phyloP scores from a whole-genome alignment of 2,329 filamentous ascomycete genomes.

The Calycina herbarum region DNA sequence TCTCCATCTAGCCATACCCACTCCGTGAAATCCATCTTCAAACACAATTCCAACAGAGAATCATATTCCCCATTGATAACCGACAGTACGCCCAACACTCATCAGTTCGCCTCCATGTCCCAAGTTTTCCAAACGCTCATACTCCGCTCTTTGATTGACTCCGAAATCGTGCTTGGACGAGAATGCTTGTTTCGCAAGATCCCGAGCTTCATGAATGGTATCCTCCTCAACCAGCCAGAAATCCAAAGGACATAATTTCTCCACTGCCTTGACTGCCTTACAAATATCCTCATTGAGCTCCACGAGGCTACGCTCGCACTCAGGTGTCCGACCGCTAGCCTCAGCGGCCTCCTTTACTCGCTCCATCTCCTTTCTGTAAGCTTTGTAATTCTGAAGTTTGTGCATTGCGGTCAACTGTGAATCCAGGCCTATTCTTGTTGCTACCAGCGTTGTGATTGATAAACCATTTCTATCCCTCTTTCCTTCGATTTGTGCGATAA shows the following conservation, averaged over 20 bases:
- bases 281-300: not conserved
- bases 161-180: too few species aligned
- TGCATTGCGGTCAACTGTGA: not conserved
- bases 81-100: too few species aligned
- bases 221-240: not conserved
- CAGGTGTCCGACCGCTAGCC: not conserved
- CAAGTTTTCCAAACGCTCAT: not conserved
- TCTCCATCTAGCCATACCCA: not conserved
- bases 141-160: not conserved
- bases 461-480: not conserved
- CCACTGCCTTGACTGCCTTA: not conserved
- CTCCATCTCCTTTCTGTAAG: not conserved
- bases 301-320: not conserved
- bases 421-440: not conserved
- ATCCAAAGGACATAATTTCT: not conserved
- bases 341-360: not conserved
- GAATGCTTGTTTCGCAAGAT: not conserved
- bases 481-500: not conserved
- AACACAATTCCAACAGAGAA: not conserved
- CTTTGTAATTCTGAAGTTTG: not conserved
- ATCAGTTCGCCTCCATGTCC: not conserved
- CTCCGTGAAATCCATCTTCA: not conserved
- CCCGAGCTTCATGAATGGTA: not conserved
- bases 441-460: not conserved
- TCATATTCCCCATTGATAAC: not conserved